phyloP scores from a whole-genome alignment of 1,139 yeast species.

The Geotrichum histeridarum region DNA sequence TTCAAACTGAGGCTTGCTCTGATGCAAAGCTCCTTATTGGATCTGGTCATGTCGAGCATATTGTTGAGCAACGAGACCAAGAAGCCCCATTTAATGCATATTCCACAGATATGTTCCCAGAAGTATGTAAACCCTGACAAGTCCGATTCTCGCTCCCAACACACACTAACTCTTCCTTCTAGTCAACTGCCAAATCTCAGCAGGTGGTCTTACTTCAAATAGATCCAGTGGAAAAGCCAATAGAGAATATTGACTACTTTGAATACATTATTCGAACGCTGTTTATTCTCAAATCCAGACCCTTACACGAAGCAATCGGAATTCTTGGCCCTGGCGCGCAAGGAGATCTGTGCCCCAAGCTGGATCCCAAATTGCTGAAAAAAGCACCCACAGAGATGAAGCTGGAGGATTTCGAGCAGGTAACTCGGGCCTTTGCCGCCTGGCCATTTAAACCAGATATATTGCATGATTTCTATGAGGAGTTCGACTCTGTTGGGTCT shows the following conservation, averaged over 20 bases:
- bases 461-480: conserved; percentile 41
- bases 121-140: background rate
- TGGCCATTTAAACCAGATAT: conserved; percentile 89
- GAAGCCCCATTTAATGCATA: background rate
- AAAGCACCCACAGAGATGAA: conserved; percentile 50
- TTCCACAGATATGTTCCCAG: conserved; percentile 8
- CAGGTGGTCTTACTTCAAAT: conserved; percentile 28
- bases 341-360: conserved; percentile 49
- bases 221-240: conserved; percentile 29
- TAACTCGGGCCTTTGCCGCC: conserved; percentile 50
- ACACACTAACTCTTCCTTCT: background rate
- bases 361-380: conserved; percentile 41
- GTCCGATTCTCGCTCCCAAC: background rate
- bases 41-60: conserved; percentile 3
- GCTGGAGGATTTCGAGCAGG: conserved; percentile 47
- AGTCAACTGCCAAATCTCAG: conserved; percentile 8
- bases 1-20: conserved; percentile 57
- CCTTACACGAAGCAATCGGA: conserved; percentile 47
- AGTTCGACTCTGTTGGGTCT: conserved; percentile 14
- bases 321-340: conserved; percentile 76
- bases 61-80: background rate
- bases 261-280: conserved; percentile 66
- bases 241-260: conserved; percentile 48
- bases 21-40: conserved; percentile 49
- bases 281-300: conserved; percentile 50